Base-by-base conservation (phyloP, 139 green algal genomes). In the Micractinium conductrix region DNA sequence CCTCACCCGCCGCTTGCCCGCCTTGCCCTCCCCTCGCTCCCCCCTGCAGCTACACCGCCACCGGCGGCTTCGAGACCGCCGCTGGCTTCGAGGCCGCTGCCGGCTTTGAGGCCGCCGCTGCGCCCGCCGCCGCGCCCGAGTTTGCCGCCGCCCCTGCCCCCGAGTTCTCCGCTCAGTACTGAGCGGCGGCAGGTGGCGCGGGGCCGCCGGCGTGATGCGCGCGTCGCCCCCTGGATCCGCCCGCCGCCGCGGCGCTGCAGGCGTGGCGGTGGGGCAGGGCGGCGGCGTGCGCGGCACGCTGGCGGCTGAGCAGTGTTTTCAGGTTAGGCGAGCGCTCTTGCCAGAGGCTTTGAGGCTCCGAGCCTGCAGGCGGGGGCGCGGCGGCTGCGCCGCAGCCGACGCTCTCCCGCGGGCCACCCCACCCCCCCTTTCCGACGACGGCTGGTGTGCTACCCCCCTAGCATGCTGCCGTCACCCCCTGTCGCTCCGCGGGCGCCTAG, bases 31-130 rank as follows among this genome's bases (percentile, higher is more conserved):
- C 78, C 38, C 71, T 82, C 19, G 24, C 22, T 80, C 6, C 75
- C 53, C 2, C 55, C 63, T 33, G 72, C 71, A 60, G 89, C 76
- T 60, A 89, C 83, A 78, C 82, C 38, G 78, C 76, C 69, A 40
- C 83, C 65, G 85, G 75, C n/a, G 53, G 82, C 37, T 78, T 67
- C 35, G 86, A 79, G 42, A 78, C 81, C 30, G 60, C 88, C 40
- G 65, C 85, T 70, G 88, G 83, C 65, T 91, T 91, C 53, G 91
- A 92, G 69, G 84, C 88, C 53, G 90, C 87, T 37, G 62, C 87
- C 58, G 90, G 89, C 86, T 95, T 93, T 68, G 90, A 95, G 83
- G 91, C 88, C 33, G 91, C 91, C 53, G 87, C 89, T 63, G 82
- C 91, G 22, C 75, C 87, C 53, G 76, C 88, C 65, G 75, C 87